phyloP scores from a whole-genome alignment of 2,329 filamentous ascomycete genomes.

The Paecilomyces dactylethromorphus region DNA sequence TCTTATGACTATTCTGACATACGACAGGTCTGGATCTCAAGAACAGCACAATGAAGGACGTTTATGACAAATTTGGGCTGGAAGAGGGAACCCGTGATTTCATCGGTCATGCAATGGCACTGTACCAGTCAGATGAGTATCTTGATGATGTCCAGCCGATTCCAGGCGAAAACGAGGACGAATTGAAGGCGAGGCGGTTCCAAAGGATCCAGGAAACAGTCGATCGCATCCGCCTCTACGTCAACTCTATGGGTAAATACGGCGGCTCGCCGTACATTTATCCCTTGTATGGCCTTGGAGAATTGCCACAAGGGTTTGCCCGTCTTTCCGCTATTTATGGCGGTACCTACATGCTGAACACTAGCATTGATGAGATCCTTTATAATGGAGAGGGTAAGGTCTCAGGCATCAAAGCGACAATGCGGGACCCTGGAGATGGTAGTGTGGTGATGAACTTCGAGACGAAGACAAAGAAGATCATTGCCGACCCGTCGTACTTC shows the following conservation, averaged over 20 bases:
- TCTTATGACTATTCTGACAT: conserved; percentile 11
- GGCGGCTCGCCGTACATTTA: conserved; percentile 99
- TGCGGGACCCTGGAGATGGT: conserved; percentile 75
- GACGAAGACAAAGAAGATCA: conserved; percentile 92
- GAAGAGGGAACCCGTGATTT: conserved; percentile 88
- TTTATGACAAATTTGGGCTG: conserved; percentile 96
- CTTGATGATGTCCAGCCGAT: conserved; percentile 63
- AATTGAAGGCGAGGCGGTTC: neutral
- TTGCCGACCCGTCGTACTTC: conserved; percentile 97
- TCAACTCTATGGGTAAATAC: conserved; percentile 94
- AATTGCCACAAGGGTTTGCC: conserved; percentile 95
- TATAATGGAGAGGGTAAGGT: conserved; percentile 75
- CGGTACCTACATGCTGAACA: conserved; percentile 99
- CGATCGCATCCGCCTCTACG: conserved; percentile 89
- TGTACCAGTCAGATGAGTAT: conserved; percentile 87
- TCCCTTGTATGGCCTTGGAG: conserved; percentile 92
- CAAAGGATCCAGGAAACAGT: conserved; percentile 68
- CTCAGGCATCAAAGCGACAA: conserved; percentile 94
- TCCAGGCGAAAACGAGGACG: neutral
- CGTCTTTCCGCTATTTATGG: conserved; percentile 97
- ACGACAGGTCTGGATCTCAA: conserved; percentile 68
- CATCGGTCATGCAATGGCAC: conserved; percentile 95
- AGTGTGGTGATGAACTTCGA: conserved; percentile 78
- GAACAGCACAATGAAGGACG: conserved; percentile 87
- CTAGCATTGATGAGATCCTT: conserved; percentile 79